Base-by-base conservation (phyloP, 2,329 filamentous ascomycete genomes). In the Venturia effusa region DNA sequence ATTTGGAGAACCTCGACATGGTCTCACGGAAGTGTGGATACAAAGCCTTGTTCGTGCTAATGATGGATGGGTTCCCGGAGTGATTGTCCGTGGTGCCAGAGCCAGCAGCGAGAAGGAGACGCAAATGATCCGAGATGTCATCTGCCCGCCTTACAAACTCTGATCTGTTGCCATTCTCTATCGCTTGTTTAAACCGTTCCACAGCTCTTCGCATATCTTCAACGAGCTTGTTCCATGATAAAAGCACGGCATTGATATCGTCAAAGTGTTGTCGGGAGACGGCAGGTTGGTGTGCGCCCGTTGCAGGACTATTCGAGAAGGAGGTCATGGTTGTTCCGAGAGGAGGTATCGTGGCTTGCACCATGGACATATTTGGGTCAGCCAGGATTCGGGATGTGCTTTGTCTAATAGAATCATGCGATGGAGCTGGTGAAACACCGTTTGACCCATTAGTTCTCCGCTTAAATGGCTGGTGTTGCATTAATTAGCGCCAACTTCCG, bases 1-100 rank as follows among this genome's bases (percentile, higher is more conserved):
- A 82, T 75, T 99, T 99, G n/a, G 94, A 97, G 74, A 99, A 99
- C 70, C 96, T 92, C 55, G 94, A 97, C 94, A 99, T 99, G 87
- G 97, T 97, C 73, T 97, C 94, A 63, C 94, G 84, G 77, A 99
- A 99, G 75, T 97, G 92, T 30, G 94, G 94, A 72, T 97, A 97
- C 19, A 99, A 80, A 0, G 92, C 90, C 75, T 97, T 97, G 80
- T 99, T 99, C 5, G 91, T 95, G 7, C 92, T 97, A 66, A 99
- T 99, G 71, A 99, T 97, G n/a, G 94, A 97, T 4, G 94, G 94
- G 69, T 97, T 96, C 51, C 94, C 94, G 24, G 94, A 97, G 74
- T 99, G 94, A 72, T 99, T 99, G 76, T 99, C 94, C 0, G 94
- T 99, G 1, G 94, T 99, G 64, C 93, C 92, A 40, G 94, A 99